Conservation (phyloP, 257 asterid genomes). For the Haberlea rhodopensis region DNA sequence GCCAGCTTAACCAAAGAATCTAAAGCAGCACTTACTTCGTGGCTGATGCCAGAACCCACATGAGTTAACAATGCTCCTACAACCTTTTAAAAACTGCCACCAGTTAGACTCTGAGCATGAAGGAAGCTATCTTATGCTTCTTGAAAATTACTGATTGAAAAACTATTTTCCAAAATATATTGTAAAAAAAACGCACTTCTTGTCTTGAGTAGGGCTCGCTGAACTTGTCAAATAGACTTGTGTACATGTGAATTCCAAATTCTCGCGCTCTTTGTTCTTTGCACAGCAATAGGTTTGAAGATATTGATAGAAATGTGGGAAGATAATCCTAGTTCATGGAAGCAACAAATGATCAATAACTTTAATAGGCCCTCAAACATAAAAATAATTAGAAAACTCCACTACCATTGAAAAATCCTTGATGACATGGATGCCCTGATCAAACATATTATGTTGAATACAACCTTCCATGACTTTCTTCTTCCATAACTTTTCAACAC, state of each 20-base stretch:
- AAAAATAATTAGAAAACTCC: conserved; percentile 16
- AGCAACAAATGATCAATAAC: conserved; percentile 25
- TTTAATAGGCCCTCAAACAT: neutral
- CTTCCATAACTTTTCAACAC: conserved; percentile 64
- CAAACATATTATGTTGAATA: conserved; percentile 62
- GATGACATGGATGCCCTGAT: conserved; percentile 60
- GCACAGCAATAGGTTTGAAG: conserved; percentile 71
- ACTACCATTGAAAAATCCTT: conserved; percentile 71
- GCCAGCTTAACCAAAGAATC: conserved; percentile 70
- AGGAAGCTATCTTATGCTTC: conserved; percentile 17
- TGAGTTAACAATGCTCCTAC: conserved; percentile 79
- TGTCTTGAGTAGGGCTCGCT: conserved; percentile 67
- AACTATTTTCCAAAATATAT: conserved; percentile 1
- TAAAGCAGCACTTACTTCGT: conserved; percentile 74
- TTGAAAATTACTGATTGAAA: neutral
- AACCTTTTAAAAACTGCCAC: conserved; percentile 44
- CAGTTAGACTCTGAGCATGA: conserved; percentile 32
- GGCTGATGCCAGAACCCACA: conserved; percentile 73
- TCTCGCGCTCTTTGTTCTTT: conserved; percentile 69
- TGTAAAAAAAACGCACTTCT: conserved; percentile 58
- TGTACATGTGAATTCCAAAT: conserved; percentile 68
- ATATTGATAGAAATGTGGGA: conserved; percentile 61
- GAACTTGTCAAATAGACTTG: conserved; percentile 61
- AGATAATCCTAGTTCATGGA: conserved; percentile 60
- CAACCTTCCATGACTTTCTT: conserved; percentile 74